Base-by-base conservation (phyloP, 2,329 filamentous ascomycete species). In the Cryphonectria naterciae region DNA sequence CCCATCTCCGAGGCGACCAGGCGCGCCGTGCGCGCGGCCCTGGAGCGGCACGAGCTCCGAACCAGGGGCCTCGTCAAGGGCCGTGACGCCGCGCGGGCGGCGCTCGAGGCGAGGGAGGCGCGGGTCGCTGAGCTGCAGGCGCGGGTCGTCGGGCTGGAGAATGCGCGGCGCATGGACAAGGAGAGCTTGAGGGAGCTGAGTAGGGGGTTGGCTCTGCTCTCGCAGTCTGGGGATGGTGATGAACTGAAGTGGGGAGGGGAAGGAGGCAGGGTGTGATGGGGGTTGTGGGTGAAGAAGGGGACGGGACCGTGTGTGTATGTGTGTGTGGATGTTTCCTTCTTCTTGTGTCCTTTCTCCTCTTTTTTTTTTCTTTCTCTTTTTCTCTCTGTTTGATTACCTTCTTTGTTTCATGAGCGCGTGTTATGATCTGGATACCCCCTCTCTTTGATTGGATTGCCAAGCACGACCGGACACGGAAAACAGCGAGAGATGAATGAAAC, bases 11-110 rank as follows among this genome's bases (percentile, higher is more conserved):
- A 78, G 1, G 71, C 76, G 0, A 80, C 82, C 0, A 78, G 82
- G 5, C 70, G 74, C 1, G 79, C 77, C 32, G 78, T 91, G 1
- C 78, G 79, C 0, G 71, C 74, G 35, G 75, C 87, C 10, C 81
- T 93, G 43, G 83, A 85, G 49, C 86, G 81, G 61, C 85, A 92
- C 74, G 86, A 88, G 22, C 80, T 89, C 67, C 85, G 84, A 67
- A 84, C 85, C 0, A 87, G 86, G 75, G 92, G 92, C 0, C 83
- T 92, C 28, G 83, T 84, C 54, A 86, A 86, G 73, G 91, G 91
- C 0, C 83, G 92, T 2, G 92, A 95, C 72, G 86, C 91, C 8
- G 85, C 87, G 4, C 82, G 92, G n/a, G 79, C 87, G 11, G 87
- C 86, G 4, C 77, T 93, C 46, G 89, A 88, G 76, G 84, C 85